phyloP scores from a whole-genome alignment of 2,329 filamentous ascomycete genomes.

The Cadophora gregata region DNA sequence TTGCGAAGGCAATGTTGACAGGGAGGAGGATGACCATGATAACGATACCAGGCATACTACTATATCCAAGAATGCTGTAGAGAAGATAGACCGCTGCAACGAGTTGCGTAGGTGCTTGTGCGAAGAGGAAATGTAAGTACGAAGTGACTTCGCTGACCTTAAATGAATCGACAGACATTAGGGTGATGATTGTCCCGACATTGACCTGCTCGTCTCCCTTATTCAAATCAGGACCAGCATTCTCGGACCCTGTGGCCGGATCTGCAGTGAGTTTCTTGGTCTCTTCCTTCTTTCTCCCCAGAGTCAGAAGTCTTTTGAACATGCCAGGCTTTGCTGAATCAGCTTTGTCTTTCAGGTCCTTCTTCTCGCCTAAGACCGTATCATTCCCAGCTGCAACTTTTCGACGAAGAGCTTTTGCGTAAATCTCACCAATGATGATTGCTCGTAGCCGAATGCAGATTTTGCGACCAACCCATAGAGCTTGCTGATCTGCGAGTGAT shows the following conservation, averaged over 20 bases:
- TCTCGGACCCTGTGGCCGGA: conserved; percentile 16
- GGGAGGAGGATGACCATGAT: conserved; percentile 90
- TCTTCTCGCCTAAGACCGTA: conserved; percentile 67
- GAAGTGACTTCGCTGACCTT: conserved; percentile 95
- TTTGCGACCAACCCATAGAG: conserved; percentile 91
- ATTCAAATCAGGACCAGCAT: conserved; percentile 34
- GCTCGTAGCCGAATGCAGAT: conserved; percentile 92
- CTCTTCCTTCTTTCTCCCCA: conserved; percentile 51
- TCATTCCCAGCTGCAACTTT: conserved; percentile 84
- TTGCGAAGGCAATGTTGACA: conserved; percentile 87
- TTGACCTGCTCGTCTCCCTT: conserved; percentile 78
- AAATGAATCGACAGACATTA: conserved; percentile 99
- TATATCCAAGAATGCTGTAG: conserved; percentile 89
- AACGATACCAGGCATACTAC: conserved; percentile 89
- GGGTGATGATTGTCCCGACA: conserved; percentile 96
- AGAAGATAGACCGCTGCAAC: conserved; percentile 80
- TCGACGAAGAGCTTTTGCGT: conserved; percentile 90
- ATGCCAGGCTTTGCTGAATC: conserved; percentile 49
- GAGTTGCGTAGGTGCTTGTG: conserved; percentile 87
- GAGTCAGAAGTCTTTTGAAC: conserved; percentile 62
- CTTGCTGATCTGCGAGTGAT: conserved; percentile 83
- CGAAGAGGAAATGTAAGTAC: conserved; percentile 96
- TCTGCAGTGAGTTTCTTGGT: conserved; percentile 48
- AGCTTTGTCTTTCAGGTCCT: conserved; percentile 51
- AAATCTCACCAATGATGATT: conserved; percentile 96